These are phyloP conservation scores for Eucalyptus cloeziana DNA, from an alignment of 345 rosid genomes.

Conservation along the genomic window DNA sequence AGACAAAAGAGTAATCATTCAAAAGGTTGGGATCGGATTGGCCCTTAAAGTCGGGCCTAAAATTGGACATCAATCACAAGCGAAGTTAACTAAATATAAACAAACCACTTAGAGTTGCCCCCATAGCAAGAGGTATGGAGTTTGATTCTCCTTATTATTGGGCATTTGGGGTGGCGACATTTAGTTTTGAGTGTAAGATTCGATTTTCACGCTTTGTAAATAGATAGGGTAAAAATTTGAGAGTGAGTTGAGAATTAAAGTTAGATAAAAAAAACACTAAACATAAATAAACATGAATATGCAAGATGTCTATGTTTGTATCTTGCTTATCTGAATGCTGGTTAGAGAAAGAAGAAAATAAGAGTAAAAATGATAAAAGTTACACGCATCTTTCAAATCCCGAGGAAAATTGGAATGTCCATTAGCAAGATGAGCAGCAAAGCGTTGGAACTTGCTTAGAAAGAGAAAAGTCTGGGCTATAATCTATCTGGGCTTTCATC, in stretches of 20 bases:
- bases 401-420: not conserved
- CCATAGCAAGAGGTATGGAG: no score
- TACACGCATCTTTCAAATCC: not conserved
- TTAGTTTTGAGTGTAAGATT: fast-evolving
- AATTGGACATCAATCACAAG: not conserved
- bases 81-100: not conserved
- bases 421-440: not conserved
- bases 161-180: no score
- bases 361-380: not conserved
- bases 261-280: no score
- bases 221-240: no score
- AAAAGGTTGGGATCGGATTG: not conserved
- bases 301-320: not conserved
- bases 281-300: not conserved
- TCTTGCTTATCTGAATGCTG: not conserved
- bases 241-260: no score
- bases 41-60: not conserved
- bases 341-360: not conserved
- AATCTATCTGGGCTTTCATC: not conserved
- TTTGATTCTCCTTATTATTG: no score
- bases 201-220: fast-evolving
- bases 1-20: not conserved
- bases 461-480: not conserved
- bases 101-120: no score
- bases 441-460: not conserved